Evolutionary conservation across 129 eudicot genomes (phyloP).

Genomic region (Saposhnikovia divaricata): DNA sequence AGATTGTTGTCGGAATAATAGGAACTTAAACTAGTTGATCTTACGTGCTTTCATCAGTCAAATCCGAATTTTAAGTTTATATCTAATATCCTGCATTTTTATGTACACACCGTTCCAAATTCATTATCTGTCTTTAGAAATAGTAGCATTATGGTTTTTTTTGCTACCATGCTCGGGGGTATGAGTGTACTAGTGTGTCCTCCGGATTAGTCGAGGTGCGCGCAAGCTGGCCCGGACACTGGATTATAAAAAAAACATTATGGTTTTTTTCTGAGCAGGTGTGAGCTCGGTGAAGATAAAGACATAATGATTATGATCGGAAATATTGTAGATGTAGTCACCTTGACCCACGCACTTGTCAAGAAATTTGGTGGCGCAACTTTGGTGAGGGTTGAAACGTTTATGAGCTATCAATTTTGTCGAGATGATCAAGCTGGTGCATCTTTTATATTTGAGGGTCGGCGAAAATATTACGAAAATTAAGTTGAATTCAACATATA

Average conservation of each 20-base stretch:
- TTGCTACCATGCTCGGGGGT: no score
- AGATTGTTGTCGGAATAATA: slow-evolving; percentile 10
- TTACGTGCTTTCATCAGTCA: no score
- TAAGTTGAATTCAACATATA: no score
- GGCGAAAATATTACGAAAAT: not conserved
- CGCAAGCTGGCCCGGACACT: no score
- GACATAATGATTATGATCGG: slow-evolving; percentile 14
- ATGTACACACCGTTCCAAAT: no score
- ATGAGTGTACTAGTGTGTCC: no score
- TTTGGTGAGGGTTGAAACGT: slow-evolving; percentile 5
- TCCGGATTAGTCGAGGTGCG: no score
- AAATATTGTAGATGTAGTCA: slow-evolving; percentile 1
- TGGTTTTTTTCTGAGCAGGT: not conserved
- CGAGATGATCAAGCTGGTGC: not conserved
- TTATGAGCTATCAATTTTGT: not conserved
- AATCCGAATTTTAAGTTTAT: no score
- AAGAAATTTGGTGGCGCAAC: slow-evolving; percentile 10
- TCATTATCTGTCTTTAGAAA: no score
- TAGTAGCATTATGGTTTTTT: not conserved
- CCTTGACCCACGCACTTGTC: not conserved
- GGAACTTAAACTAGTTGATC: slow-evolving; percentile 7
- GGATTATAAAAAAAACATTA: no score
- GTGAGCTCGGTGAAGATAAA: slow-evolving; percentile 14
- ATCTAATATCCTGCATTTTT: no score
- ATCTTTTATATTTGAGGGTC: not conserved